Evolutionary conservation across 768 basidiomycete genomes (phyloP), one percentile per base, ranked within the genome.

Genomic region (Tulasnella sp.): DNA sequence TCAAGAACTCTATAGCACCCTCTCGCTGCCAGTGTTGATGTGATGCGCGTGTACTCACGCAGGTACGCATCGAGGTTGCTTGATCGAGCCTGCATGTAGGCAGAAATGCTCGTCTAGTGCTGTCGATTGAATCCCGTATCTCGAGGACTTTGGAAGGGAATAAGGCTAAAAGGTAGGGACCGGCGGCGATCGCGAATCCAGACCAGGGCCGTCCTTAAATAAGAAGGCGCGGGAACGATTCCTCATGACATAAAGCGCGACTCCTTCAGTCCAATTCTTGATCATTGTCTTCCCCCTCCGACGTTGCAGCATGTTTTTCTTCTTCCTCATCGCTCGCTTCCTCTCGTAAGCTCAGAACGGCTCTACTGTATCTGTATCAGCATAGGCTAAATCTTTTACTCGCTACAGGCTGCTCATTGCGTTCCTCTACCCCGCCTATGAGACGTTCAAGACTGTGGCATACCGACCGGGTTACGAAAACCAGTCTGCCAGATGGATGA

Each of bases 401-500:
- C 25, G 25, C 3, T 72, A 22, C 37, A 81, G 81, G 69, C 90
- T 91, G 22, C 82, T 88, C 45, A 86, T 86, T 6, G 93, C 91
- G 34, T 96, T 94, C 83, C 87, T 97, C 52, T 97, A 98, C 82
- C 96, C 96, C 0, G 93, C 91, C 29, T 98, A 98, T 84, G 93
- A 94, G 40, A 96, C 94, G 19, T 98, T 96, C 86, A 98, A 98
- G 85, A 90, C 93, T 0, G 88, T 98, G 37, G 91, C 92, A 42
- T 89, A 92, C 79, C 87, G 93, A 22, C 93, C 93, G 25, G 92
- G 93, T 1, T 91, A 91, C 0, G 93, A 94, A 80, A 88, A 87
- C 70, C 93, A 94, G 68, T 85, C 96, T 9, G 96, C 97, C 81
- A 86, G 94, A 83, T 97, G 96, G 95, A 86, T 98, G 72, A 96